Evolutionary conservation across 345 rosid species (phyloP), one percentile per base, ranked within the genome.

Genomic region (Laguncularia racemosa): DNA sequence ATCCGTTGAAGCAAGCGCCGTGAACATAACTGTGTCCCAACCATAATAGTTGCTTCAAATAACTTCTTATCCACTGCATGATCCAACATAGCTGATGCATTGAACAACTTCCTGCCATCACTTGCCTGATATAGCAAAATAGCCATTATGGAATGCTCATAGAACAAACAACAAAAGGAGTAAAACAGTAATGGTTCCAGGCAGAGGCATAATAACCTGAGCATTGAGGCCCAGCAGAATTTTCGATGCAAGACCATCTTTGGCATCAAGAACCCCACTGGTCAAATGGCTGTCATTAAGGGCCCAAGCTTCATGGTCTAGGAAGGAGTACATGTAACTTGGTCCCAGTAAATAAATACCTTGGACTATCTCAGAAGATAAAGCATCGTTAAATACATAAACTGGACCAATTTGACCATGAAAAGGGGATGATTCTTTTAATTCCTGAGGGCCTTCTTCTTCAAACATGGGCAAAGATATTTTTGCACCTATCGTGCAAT

Each of bases 321-420:
- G 82, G 79, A 91, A 91, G 14, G 93, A 83, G 67, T 91, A 91
- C 98, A 88, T 91, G 66, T 91, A 91, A 80, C 96, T 88, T 63
- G 96, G 95, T 70, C 98, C 98, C 8, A 91, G 79, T 15, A 81
- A 79, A 80, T 81, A 67, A 48, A 91, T 73, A 50, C 84, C 86
- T 76, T 79, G 84, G 66, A 88, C 85, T 67, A 84, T 86, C 83
- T 88, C 98, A 4, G 87, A 64, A 65, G 98, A 82, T 70, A 91
- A 73, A 48, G 83, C 76, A 84, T 91, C 98, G 65, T 68, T 77
- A 74, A 86, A 88, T 72, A 88, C 57, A 81, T 91, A 91, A 58
- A 88, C 69, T 44, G 98, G 98, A 57, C 98, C 98, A 59, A 91
- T 86, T 81, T 91, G 98, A 62, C 98, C 96, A 68, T 79, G 70